A percentile compares a stretch with the other conserved stretches of the same genome.
Evolutionary conservation across 805 yeast species (phyloP).

Genomic region (Candida maltosa): DNA sequence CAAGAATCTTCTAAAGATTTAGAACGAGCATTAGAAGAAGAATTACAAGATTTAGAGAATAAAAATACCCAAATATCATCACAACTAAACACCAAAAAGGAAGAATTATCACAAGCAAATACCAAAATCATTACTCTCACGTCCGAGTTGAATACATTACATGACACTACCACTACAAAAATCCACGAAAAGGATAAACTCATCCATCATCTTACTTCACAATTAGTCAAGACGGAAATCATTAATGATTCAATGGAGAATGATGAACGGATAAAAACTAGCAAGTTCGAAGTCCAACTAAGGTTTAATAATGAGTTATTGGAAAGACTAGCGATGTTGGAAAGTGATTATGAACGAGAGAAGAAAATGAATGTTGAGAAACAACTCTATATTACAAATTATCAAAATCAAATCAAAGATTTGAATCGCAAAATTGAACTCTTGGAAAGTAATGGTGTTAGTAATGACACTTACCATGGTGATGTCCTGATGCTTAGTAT

Average conservation of each 20-base stretch:
- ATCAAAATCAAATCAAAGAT: conserved; percentile 26
- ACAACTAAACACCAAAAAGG: neutral
- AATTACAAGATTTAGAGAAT: conserved; percentile 32
- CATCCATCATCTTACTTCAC: conserved; percentile 20
- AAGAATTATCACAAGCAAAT: conserved; percentile 1
- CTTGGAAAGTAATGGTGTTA: conserved; percentile 2
- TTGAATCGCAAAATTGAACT: conserved; percentile 2
- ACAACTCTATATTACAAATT: conserved; percentile 25
- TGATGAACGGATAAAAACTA: conserved; percentile 32
- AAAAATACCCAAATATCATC: neutral
- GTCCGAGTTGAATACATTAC: conserved; percentile 15
- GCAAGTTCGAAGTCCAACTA: conserved; percentile 28
- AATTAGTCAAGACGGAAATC: conserved; percentile 40
- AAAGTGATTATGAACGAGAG: conserved; percentile 35
- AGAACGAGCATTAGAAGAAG: conserved; percentile 44
- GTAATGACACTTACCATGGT: conserved; percentile 3
- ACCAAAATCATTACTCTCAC: conserved; percentile 10
- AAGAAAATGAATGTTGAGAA: conserved; percentile 19
- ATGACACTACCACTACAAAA: conserved; percentile 17
- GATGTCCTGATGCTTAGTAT: conserved; percentile 10
- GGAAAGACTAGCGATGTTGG: conserved; percentile 40
- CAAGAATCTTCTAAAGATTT: conserved; percentile 43
- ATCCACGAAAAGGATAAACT: conserved; percentile 20
- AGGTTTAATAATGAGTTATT: conserved; percentile 40
- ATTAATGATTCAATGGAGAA: conserved; percentile 39